Base-by-base conservation (phyloP, 345 rosid genomes). In the Heritiera littoralis region DNA sequence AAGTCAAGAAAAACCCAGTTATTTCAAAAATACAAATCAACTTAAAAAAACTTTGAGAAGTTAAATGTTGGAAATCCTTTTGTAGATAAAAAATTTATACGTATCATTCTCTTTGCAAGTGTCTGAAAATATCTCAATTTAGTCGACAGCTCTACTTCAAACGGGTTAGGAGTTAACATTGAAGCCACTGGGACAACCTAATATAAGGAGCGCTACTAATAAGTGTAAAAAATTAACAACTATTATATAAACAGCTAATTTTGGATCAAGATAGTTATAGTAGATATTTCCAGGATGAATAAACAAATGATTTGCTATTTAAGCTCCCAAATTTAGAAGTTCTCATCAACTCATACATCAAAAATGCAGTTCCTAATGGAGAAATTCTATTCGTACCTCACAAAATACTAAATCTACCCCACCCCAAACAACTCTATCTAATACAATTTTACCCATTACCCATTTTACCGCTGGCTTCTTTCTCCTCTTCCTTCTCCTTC, bases 111-210 rank as follows among this genome's bases (percentile, higher is more conserved):
- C 18, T 58, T 41, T 20, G 20, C 66, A 5, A n/a, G 81, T 12
- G 12, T 75, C 40, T 61, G 49, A 52, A 77, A 84, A 30, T 90
- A 96, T 98, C 98, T 96, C 77, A 76, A 80, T 64, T 92, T 95
- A 73, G 97, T 92, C 87, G 94, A 90, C 23, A 80, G 85, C 79
- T 96, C 99, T 56, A 98, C 99, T 87, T 96, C 99, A 83, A 96
- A 96, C 84, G 94, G 99, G 83, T 96, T 96, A 83, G 99, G 98
- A 75, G 99, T 96, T 90, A 96, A 86, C 99, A 96, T 96, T 76
- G 99, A 91, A 77, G 99, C 98, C 80, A 92, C 87, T 13, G 99
- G 99, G 74, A 96, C 97, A 89, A 96, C 99, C 99, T 94, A 83
- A 78, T 76, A 83, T 3, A 78, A 72, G 52, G 51, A 82, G 73